Evolutionary conservation across 164 flowering plant genomes (phyloP).

Genomic region (Vitis amurensis): DNA sequence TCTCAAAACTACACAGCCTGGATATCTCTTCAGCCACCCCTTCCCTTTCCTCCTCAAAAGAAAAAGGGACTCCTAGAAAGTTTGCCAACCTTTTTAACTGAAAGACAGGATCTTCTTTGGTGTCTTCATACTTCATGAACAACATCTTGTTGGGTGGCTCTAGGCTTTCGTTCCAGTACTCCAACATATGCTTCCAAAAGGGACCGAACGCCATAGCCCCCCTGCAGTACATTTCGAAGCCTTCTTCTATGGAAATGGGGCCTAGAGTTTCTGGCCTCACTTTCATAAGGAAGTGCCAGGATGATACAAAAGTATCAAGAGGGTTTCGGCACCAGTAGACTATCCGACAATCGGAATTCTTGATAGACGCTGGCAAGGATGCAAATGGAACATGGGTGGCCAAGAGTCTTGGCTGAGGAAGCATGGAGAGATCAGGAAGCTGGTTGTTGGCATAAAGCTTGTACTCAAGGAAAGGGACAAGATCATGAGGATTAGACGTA

Average conservation of each 20-base stretch:
- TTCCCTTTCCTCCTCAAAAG: not conserved
- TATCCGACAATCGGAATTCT: conserved; percentile 6
- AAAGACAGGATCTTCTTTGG: conserved; percentile 8
- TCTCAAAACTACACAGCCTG: conserved; percentile 24
- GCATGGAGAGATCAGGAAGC: conserved; percentile 7
- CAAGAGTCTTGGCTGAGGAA: conserved; percentile 9
- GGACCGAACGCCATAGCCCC: conserved; percentile 22
- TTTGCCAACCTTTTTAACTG: conserved; percentile 15
- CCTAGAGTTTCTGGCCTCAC: conserved; percentile 12
- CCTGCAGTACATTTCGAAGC: conserved; percentile 23
- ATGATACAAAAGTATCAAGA: conserved; percentile 27
- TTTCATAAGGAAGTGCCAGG: conserved; percentile 24
- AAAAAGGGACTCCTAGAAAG: conserved; percentile 1
- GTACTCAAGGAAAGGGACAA: conserved; percentile 22
- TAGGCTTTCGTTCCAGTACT: conserved; percentile 23
- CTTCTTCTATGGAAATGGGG: conserved; percentile 15
- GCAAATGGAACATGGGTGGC: conserved; percentile 19
- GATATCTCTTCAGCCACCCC: conserved; percentile 17
- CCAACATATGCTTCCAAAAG: conserved; percentile 27
- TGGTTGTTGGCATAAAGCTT: conserved; percentile 10
- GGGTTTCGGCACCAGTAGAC: conserved; percentile 33
- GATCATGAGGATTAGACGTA: conserved; percentile 22
- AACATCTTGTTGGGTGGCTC: conserved; percentile 16
- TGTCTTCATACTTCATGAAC: conserved; percentile 26
- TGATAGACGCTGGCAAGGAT: conserved; percentile 20